Evolutionary conservation across 306 rosid genomes (phyloP).

Genomic region (Carpinus fangiana): DNA sequence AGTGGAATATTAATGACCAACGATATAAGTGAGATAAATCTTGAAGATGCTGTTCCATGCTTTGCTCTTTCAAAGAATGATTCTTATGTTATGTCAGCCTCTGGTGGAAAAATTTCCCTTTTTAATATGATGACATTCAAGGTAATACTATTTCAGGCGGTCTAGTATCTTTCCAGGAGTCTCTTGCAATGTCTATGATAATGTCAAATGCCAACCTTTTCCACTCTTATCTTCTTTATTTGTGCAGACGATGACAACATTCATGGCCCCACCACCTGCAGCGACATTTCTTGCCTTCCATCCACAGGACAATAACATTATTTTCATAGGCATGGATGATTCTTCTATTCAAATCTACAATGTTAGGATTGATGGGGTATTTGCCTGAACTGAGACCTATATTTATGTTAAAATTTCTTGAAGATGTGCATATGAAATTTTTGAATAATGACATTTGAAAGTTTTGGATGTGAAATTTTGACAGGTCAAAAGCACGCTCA

Average conservation of each 20-base stretch:
- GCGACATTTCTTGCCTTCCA: constrained; percentile 96
- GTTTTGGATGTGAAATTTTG: background rate
- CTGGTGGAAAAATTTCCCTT: constrained; percentile 94
- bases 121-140: constrained; percentile 99
- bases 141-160: constrained; percentile 43
- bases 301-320: constrained; percentile 95
- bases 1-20: constrained; percentile 99
- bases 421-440: background rate
- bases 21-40: constrained; percentile 81
- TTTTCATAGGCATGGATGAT: constrained; percentile 98
- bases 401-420: background rate
- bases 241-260: constrained; percentile 93
- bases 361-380: constrained; percentile 91
- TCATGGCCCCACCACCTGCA: constrained; percentile 98
- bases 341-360: constrained; percentile 90
- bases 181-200: background rate
- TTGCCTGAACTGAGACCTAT: constrained; percentile 14
- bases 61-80: constrained; percentile 98
- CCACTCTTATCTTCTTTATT: constrained; percentile 1
- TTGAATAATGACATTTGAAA: background rate
- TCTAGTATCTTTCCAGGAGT: constrained; percentile 1
- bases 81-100: constrained; percentile 96
- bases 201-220: background rate
- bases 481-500: constrained; percentile 87
- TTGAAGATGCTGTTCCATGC: constrained; percentile 91